phyloP scores from a whole-genome alignment of 75 land plant genomes.

The Cupressus sempervirens region DNA sequence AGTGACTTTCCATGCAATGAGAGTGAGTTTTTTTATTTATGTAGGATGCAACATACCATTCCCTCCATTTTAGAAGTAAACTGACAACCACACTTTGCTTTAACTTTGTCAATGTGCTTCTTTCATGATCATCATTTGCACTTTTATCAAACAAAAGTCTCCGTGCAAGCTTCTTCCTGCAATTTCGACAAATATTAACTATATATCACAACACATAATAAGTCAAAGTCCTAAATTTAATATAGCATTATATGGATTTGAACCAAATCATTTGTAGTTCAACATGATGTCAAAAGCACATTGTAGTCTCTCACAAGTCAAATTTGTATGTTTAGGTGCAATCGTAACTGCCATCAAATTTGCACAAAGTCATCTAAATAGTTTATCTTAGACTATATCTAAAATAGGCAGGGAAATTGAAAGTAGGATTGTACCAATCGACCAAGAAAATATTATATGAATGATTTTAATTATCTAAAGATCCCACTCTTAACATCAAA shows the following conservation, averaged over 20 bases:
- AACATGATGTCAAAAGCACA: neutral
- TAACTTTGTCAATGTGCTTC: constrained; percentile 89
- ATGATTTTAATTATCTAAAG: too few species aligned
- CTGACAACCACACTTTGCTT: constrained; percentile 97
- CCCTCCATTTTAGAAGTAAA: constrained; percentile 99
- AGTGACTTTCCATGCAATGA: too few species aligned
- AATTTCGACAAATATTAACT: neutral
- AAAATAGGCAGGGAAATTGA: neutral
- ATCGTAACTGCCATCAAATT: neutral
- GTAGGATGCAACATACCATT: constrained; percentile 62
- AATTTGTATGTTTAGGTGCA: neutral
- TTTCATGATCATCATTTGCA: constrained; percentile 97
- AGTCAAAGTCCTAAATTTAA: neutral
- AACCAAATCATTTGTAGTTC: neutral
- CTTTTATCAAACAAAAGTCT: constrained; percentile 92
- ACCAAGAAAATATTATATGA: too few species aligned
- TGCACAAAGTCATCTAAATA: neutral
- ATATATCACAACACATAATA: neutral
- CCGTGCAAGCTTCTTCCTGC: constrained; percentile 94
- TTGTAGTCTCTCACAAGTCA: neutral
- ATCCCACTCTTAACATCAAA: too few species aligned
- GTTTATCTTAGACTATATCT: neutral
- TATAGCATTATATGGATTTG: neutral
- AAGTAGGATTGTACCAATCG: neutral
- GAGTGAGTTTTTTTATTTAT: too few species aligned